Conservation (phyloP, 768 basidiomycete genomes). For the Ramaria sp. region DNA sequence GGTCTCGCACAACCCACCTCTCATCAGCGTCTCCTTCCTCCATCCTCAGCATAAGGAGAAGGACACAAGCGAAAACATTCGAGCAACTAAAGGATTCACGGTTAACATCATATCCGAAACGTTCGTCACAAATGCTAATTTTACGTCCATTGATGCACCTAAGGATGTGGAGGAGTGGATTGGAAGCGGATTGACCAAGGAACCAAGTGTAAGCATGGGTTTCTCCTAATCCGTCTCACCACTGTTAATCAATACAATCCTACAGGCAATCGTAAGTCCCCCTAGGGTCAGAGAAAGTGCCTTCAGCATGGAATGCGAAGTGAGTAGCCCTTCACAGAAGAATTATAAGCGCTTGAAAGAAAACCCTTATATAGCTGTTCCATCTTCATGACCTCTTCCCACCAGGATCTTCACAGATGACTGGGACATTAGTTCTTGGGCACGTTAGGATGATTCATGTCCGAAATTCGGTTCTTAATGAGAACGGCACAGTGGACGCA, state of each 20-base stretch:
- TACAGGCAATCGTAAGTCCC: conserved; percentile 36
- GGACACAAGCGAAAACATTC: conserved; percentile 58
- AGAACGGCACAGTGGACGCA: conserved; percentile 30
- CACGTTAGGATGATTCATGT: conserved; percentile 44
- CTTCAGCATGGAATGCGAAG: conserved; percentile 52
- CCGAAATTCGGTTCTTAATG: conserved; percentile 34
- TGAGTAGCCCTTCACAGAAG: conserved; percentile 19
- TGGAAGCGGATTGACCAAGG: conserved; percentile 45
- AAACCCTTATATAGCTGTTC: conserved; percentile 31
- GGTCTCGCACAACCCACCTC: conserved; percentile 56
- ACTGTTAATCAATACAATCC: not conserved
- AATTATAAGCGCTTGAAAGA: conserved; percentile 11
- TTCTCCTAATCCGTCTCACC: not conserved
- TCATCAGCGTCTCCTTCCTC: conserved; percentile 51
- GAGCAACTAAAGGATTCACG: conserved; percentile 54
- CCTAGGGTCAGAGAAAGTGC: conserved; percentile 47
- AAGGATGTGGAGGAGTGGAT: conserved; percentile 37
- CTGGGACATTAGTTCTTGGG: conserved; percentile 35
- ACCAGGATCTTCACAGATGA: conserved; percentile 29
- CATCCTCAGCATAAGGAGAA: conserved; percentile 33
- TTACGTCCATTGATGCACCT: conserved; percentile 19
- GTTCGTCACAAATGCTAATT: conserved; percentile 17
- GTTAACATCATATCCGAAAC: conserved; percentile 64
- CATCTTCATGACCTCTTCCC: conserved; percentile 37
- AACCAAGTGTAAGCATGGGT: conserved; percentile 33